Conservation (phyloP, 805 yeast genomes). For the Ogataea nitratoaversa region DNA sequence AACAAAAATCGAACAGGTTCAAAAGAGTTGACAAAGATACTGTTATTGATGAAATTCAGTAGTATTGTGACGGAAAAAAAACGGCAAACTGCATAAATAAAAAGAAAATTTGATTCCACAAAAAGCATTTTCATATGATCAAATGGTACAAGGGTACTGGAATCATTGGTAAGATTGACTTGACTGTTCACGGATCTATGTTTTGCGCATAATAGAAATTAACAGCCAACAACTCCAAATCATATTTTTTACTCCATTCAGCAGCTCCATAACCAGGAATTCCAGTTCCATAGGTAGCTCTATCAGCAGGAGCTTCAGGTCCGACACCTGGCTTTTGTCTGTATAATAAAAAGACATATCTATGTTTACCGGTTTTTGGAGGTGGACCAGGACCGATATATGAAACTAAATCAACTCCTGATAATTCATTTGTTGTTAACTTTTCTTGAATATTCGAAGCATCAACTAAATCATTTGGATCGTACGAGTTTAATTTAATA, state of each 20-base stretch:
- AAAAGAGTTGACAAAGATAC: too few species aligned
- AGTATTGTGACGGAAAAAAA: too few species aligned
- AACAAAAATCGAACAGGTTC: too few species aligned
- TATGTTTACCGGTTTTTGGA: conserved; percentile 75
- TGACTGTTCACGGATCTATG: conserved; percentile 25
- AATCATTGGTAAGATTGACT: too few species aligned
- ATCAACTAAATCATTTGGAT: conserved; percentile 25
- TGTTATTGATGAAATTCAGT: too few species aligned
- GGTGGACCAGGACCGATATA: conserved; percentile 93
- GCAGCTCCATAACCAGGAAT: conserved; percentile 72
- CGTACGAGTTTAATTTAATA: conserved; percentile 41
- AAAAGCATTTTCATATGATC: too few species aligned
- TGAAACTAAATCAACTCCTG: conserved; percentile 43
- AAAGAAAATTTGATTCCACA: too few species aligned
- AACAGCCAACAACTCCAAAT: conserved; percentile 63
- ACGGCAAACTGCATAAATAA: too few species aligned
- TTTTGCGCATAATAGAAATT: conserved; percentile 85
- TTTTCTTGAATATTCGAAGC: conserved; percentile 20
- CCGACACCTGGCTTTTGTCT: conserved; percentile 52
- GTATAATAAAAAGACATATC: conserved; percentile 75
- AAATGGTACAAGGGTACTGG: too few species aligned
- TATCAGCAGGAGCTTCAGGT: conserved; percentile 41
- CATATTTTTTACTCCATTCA: conserved; percentile 65
- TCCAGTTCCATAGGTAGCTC: conserved; percentile 87
- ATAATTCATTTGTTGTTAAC: conserved; percentile 34